These are phyloP conservation scores for Trichoderma sp. DNA, from an alignment of 2,329 filamentous ascomycete species.

Conservation along the genomic window DNA sequence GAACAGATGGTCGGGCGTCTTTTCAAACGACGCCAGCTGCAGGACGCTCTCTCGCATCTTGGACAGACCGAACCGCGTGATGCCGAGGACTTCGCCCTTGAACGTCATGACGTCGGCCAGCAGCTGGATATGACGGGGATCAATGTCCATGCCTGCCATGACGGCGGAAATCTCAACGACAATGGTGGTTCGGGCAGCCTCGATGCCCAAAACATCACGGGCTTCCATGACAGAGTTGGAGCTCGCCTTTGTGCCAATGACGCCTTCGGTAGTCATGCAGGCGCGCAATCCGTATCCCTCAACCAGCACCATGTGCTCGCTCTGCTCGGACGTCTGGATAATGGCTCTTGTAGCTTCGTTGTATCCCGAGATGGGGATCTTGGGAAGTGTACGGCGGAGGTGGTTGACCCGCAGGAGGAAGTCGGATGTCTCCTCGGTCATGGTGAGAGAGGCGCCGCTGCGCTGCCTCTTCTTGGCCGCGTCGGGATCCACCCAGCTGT, in stretches of 20 bases:
- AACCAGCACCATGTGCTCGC: constrained; percentile 75
- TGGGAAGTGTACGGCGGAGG: constrained; percentile 77
- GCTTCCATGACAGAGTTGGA: constrained; percentile 93
- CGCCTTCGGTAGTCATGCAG: constrained; percentile 92
- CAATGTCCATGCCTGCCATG: constrained; percentile 94
- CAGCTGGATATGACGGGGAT: constrained; percentile 96
- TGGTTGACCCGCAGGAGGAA: constrained; percentile 79
- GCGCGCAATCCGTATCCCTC: constrained; percentile 89
- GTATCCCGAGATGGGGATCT: constrained; percentile 87
- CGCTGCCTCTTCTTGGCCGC: constrained; percentile 50
- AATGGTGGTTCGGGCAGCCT: constrained; percentile 88
- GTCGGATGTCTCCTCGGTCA: constrained; percentile 45
- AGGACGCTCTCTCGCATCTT: constrained; percentile 96
- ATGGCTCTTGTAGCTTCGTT: constrained; percentile 83
- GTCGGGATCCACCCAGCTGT: constrained; percentile 34
- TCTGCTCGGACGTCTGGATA: constrained; percentile 75
- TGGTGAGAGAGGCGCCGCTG: constrained; percentile 42
- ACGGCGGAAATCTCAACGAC: constrained; percentile 83
- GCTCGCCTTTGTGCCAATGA: constrained; percentile 72
- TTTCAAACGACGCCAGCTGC: constrained; percentile 94
- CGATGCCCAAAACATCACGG: constrained; percentile 84
- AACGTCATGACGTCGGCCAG: constrained; percentile 98
- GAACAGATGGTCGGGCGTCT: constrained; percentile 96
- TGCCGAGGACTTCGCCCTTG: constrained; percentile 94
- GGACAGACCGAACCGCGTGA: constrained; percentile 91